These are phyloP conservation scores for Trichosanthes truncata DNA, from an alignment of 306 rosid species.

Conservation along the genomic window DNA sequence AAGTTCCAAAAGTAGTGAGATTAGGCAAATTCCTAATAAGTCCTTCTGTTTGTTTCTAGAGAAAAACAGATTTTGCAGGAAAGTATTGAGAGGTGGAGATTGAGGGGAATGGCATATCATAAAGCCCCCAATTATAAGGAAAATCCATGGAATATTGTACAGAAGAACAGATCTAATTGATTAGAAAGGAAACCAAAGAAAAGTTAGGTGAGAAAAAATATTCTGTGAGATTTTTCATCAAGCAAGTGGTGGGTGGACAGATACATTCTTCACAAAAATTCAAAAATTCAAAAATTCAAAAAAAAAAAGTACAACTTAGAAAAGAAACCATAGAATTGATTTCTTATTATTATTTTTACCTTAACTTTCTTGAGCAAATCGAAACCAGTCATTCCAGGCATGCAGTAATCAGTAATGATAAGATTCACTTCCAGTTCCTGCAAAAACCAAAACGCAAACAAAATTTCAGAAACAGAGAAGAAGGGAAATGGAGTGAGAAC, in stretches of 20 bases:
- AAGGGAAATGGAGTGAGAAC: neutral
- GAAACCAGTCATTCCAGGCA: constrained; percentile 99
- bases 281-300: neutral
- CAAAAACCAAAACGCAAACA: neutral
- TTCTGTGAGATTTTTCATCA: neutral
- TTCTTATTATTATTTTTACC: constrained; percentile 19
- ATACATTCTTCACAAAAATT: neutral
- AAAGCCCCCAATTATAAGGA: neutral
- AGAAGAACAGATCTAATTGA: neutral
- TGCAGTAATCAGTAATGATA: constrained; percentile 83
- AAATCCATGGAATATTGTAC: neutral
- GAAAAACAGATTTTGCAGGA: neutral
- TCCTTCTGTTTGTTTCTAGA: neutral
- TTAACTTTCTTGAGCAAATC: constrained; percentile 88
- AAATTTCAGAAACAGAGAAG: constrained; percentile 13
- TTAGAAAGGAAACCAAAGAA: neutral
- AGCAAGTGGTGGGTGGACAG: neutral
- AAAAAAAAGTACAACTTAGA: too few relatives aligned
- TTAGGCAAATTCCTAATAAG: neutral
- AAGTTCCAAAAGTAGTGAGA: neutral
- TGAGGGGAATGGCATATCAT: neutral
- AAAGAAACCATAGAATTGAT: neutral
- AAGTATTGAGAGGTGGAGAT: neutral
- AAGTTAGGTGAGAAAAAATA: neutral
- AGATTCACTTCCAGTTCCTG: constrained; percentile 85